Evolutionary conservation across 768 basidiomycete genomes (phyloP).

Genomic region (Psilocybe tampanensis): DNA sequence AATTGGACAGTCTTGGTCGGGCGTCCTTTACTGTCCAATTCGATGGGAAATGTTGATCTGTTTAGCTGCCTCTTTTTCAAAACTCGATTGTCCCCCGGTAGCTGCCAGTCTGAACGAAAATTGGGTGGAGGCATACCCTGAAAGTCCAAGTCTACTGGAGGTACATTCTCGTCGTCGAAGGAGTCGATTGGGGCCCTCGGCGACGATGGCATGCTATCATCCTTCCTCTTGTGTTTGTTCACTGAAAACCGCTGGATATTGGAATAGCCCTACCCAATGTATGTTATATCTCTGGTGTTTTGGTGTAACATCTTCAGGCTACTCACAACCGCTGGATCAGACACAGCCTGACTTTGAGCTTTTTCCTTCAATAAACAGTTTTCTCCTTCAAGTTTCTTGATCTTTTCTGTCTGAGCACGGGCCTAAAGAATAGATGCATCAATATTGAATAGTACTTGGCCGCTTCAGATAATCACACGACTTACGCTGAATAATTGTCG

Average conservation of each 20-base stretch:
- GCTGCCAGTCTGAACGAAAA: slow-evolving; percentile 40
- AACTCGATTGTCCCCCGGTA: slow-evolving; percentile 16
- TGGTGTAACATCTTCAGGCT: too few species aligned
- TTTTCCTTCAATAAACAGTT: slow-evolving; percentile 16
- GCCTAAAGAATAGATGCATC: slow-evolving; percentile 17
- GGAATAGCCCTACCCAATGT: slow-evolving; percentile 23
- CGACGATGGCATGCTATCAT: slow-evolving; percentile 11
- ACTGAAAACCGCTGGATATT: slow-evolving; percentile 25
- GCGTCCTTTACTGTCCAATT: slow-evolving; percentile 39
- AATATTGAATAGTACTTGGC: too few species aligned
- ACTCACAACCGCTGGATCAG: slow-evolving; percentile 15
- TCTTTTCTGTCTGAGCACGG: slow-evolving; percentile 23
- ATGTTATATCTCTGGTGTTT: neutral
- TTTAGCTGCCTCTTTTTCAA: slow-evolving; percentile 25
- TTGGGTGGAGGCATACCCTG: slow-evolving; percentile 42
- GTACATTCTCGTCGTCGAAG: slow-evolving; percentile 18
- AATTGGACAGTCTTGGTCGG: slow-evolving; percentile 36
- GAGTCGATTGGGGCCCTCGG: slow-evolving; percentile 7
- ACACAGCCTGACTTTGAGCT: slow-evolving; percentile 19
- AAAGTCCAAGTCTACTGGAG: slow-evolving; percentile 28
- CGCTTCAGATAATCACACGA: too few species aligned
- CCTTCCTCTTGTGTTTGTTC: slow-evolving; percentile 19
- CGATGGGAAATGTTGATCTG: slow-evolving; percentile 29
- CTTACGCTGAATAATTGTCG: too few species aligned
- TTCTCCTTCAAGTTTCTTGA: slow-evolving; percentile 24